Evolutionary conservation across 257 asterid species (phyloP), one percentile per base, ranked within the genome.

Genomic region (Petrea volubilis): DNA sequence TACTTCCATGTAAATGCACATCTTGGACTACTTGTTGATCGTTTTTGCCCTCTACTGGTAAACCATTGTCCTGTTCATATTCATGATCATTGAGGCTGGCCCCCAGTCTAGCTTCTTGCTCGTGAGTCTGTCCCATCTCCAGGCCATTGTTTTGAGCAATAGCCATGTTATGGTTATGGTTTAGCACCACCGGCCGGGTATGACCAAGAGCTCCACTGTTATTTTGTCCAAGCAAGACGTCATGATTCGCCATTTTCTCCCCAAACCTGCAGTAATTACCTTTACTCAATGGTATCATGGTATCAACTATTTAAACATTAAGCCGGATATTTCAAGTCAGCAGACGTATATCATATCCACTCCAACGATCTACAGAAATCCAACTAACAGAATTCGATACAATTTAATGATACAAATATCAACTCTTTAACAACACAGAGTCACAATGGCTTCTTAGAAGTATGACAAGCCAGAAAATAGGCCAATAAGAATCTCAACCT

Each of bases 161-260:
- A 55, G 63, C 77, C n/a, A 83, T 24, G 79, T 69, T 76, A 47
- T 84, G 94, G 68, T 79, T 84, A 52, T 79, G 87, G 71, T 83
- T 84, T 28, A 88, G 62, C 64, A 81, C 73, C 9, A 85, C 77
- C 13, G 82, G 83, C 79, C 83, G 95, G 77, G 20, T 83, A 76
- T 86, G 89, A 57, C 75, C 81, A 62, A 85, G 84, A 44, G 81
- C 73, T 58, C 74, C 79, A 57, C 50, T 52, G 27, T 73, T 86
- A 33, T 77, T 86, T 71, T 83, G 86, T 33, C 91, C 92, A 33
- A 81, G 81, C 66, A 85, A 57, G 74, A 83, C 62, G 5, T 90
- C 92, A 46, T 84, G 86, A 80, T 82, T 83, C n/a, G 68, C 85
- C 97, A 88, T 90, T 71, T 50, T 70, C 36, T 75, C 57, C 23